Conservation (phyloP, 2,329 filamentous ascomycete species). For the Stromatinia cepivora region DNA sequence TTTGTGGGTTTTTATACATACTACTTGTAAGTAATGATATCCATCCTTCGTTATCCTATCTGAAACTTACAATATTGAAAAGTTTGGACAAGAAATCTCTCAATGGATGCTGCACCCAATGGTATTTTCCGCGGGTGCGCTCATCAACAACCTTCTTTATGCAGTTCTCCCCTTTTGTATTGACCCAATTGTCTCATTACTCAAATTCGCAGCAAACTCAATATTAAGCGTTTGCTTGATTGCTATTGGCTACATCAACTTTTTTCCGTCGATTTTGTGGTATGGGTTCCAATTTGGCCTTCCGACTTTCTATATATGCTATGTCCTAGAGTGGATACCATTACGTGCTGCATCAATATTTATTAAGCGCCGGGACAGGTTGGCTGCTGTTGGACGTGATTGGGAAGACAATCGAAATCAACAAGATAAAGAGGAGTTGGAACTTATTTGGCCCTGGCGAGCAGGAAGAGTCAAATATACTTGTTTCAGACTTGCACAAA, state of each 20-base stretch:
- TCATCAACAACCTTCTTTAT: not conserved
- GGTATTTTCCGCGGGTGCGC: not conserved
- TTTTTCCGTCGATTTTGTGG: not conserved
- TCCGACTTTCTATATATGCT: not conserved
- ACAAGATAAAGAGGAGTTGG: not conserved
- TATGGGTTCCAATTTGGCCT: not conserved
- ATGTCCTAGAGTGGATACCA: slow-evolving; percentile 1
- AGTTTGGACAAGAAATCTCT: not conserved
- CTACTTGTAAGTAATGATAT: not conserved
- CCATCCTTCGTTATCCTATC: not conserved
- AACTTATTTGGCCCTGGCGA: not conserved
- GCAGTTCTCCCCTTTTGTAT: not conserved
- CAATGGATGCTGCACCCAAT: not conserved
- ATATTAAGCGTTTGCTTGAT: not conserved
- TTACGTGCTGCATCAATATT: not conserved
- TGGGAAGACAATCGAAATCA: not conserved
- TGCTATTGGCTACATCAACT: not conserved
- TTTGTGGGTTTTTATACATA: not conserved
- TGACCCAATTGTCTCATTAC: no score
- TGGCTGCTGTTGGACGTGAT: not conserved
- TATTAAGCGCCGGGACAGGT: not conserved
- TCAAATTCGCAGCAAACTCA: not conserved
- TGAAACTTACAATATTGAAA: not conserved
- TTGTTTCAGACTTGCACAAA: not conserved
- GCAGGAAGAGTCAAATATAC: not conserved